A percentile compares a stretch with the other conserved stretches of the same genome.
These are phyloP conservation scores for Aspergillus egyptiacus DNA, from an alignment of 495 filamentous ascomycete species.

Conservation along the genomic window DNA sequence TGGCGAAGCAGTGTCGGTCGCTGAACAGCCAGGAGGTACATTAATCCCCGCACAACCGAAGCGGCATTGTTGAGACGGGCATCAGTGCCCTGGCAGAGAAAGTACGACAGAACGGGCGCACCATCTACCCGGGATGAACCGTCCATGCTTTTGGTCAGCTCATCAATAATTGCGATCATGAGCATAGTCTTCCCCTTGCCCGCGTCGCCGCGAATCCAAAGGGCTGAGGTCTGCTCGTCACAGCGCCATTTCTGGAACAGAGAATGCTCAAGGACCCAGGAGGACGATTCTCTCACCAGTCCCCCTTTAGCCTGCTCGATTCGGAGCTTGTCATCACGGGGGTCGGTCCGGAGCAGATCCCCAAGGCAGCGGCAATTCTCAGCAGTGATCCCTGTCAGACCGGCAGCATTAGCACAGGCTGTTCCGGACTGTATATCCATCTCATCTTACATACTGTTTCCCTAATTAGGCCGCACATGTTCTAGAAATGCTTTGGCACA, in stretches of 20 bases:
- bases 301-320: constrained; percentile 24
- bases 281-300: constrained; percentile 35
- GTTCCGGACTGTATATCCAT: no score
- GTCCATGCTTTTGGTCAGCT: constrained; percentile 24
- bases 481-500: constrained; percentile 22
- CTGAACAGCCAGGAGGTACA: background rate
- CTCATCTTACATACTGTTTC: no score
- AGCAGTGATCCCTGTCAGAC: no score
- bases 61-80: constrained; percentile 1
- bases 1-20: background rate
- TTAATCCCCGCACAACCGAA: background rate
- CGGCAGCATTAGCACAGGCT: no score
- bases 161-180: constrained; percentile 37
- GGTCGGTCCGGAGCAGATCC: constrained; percentile 24
- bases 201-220: constrained; percentile 27
- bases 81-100: background rate
- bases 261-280: constrained; percentile 37
- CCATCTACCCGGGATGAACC: background rate
- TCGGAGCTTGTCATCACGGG: constrained; percentile 30
- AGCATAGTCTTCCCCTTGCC: constrained; percentile 39
- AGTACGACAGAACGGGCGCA: background rate
- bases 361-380: no score
- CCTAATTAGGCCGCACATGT: no score
- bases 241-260: constrained; percentile 27
- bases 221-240: background rate